Evolutionary conservation across 257 asterid genomes (phyloP).

Genomic region (Cinchona pubescens): DNA sequence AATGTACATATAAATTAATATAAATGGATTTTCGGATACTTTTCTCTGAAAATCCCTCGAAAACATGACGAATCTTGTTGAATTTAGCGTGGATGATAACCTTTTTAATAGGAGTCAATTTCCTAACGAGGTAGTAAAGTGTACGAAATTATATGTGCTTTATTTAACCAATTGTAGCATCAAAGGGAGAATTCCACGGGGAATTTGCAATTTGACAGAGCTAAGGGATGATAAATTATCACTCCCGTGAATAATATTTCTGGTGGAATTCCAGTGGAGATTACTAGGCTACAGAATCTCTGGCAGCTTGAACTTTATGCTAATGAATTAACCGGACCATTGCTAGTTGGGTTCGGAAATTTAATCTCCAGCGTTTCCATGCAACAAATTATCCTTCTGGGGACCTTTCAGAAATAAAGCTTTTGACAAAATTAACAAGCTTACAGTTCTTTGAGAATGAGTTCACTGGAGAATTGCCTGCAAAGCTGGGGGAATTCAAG

Average conservation of each 20-base stretch:
- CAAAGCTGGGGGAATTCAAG: slow-evolving; percentile 68
- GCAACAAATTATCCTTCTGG: slow-evolving; percentile 60
- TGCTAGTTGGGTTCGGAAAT: slow-evolving; percentile 67
- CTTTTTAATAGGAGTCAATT: slow-evolving; percentile 43
- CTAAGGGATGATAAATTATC: slow-evolving; percentile 55
- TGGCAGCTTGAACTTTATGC: slow-evolving; percentile 70
- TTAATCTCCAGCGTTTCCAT: slow-evolving; percentile 61
- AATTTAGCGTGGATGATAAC: slow-evolving; percentile 72
- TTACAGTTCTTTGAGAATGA: slow-evolving; percentile 61
- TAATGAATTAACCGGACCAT: slow-evolving; percentile 53
- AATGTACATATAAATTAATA: slow-evolving; percentile 47
- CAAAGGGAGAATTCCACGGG: slow-evolving; percentile 62
- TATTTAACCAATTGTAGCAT: slow-evolving; percentile 68
- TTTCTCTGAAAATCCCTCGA: slow-evolving; percentile 65
- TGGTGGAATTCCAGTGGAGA: slow-evolving; percentile 64
- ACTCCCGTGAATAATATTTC: slow-evolving; percentile 43
- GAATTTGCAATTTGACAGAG: slow-evolving; percentile 59
- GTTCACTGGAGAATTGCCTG: slow-evolving; percentile 67
- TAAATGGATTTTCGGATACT: slow-evolving; percentile 61
- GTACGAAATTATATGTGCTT: slow-evolving; percentile 47
- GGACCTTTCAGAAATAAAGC: slow-evolving; percentile 50
- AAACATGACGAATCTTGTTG: slow-evolving; percentile 45
- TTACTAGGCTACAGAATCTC: slow-evolving; percentile 53
- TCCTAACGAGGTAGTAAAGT: slow-evolving; percentile 42
- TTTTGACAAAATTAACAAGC: slow-evolving; percentile 50